Conservation (phyloP, 1,284 basidiomycete genomes). For the Tetrapyrgos nigripes region DNA sequence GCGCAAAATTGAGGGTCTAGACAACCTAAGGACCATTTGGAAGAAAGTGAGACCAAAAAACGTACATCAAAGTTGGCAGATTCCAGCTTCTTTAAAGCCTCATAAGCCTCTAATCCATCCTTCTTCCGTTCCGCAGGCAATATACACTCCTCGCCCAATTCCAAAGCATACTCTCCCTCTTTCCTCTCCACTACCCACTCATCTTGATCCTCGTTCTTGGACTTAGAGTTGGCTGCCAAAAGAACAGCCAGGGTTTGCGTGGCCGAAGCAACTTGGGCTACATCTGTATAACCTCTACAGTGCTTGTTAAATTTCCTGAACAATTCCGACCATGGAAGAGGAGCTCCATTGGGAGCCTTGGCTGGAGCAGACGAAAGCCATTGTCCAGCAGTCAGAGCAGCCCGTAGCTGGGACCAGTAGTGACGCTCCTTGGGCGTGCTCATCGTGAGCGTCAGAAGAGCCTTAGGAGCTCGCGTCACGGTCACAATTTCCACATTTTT, state of each 20-base stretch:
- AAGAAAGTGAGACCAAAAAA: conserved; percentile 20
- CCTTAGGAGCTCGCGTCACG: neutral
- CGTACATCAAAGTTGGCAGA: conserved; percentile 66
- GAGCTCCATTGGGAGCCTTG: conserved; percentile 61
- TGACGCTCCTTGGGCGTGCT: conserved; percentile 62
- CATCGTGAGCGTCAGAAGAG: neutral
- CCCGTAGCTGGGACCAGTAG: conserved; percentile 76
- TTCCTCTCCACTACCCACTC: conserved; percentile 22
- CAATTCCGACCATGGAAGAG: conserved; percentile 80
- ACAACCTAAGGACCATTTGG: conserved; percentile 3
- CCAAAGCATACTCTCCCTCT: conserved; percentile 42
- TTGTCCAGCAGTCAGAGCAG: conserved; percentile 69
- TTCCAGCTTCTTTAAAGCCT: conserved; percentile 55
- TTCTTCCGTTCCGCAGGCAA: conserved; percentile 59
- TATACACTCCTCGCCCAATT: conserved; percentile 60
- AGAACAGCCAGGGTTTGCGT: conserved; percentile 70
- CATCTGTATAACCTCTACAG: conserved; percentile 62
- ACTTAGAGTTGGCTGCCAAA: conserved; percentile 53
- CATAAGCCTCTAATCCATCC: conserved; percentile 59
- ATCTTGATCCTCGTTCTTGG: conserved; percentile 51
- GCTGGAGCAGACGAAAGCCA: conserved; percentile 71
- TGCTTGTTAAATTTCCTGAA: conserved; percentile 92
- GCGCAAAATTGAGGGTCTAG: conserved; percentile 65
- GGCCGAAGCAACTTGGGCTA: conserved; percentile 71
- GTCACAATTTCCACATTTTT: neutral